Evolutionary conservation across 352 stramenopile species (phyloP), one percentile per base, ranked within the genome.

Genomic region (Ophiocytium majus): DNA sequence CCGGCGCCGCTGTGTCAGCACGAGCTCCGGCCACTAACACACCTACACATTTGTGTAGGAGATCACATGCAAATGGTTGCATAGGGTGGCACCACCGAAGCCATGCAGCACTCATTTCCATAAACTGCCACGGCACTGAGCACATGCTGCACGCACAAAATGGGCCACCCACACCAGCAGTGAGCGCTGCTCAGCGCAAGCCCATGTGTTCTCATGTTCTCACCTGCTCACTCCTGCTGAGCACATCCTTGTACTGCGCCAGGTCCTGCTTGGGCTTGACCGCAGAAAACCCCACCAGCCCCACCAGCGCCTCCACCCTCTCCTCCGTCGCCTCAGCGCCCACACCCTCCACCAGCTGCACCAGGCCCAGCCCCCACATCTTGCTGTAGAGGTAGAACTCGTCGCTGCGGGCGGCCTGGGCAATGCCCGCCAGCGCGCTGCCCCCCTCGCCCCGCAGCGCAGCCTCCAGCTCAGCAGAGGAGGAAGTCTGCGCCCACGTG

Each of bases 141-240:
- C n/a, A n/a, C n/a, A n/a, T n/a, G n/a, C n/a, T n/a, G n/a, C n/a
- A n/a, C n/a, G n/a, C n/a, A n/a, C n/a, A n/a, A n/a, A n/a, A n/a
- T n/a, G n/a, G n/a, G n/a, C n/a, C n/a, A n/a, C n/a, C n/a, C n/a
- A n/a, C n/a, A n/a, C n/a, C n/a, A n/a, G n/a, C n/a, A n/a, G n/a
- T n/a, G n/a, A n/a, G n/a, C n/a, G n/a, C n/a, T n/a, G n/a, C n/a
- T n/a, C n/a, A n/a, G n/a, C n/a, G n/a, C n/a, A n/a, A n/a, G n/a
- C n/a, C n/a, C n/a, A n/a, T n/a, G n/a, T n/a, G n/a, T n/a, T n/a
- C n/a, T n/a, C n/a, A n/a, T n/a, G n/a, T n/a, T n/a, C 75, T 81
- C 75, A 81, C 85, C 74, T 89, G 81, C 75, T 87, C 63, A 32
- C 82, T 80, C 81, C 82, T 89, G n/a, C 66, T 81, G 43, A 89